phyloP scores from a whole-genome alignment of 768 basidiomycete species.

The Trametes cingulata region DNA sequence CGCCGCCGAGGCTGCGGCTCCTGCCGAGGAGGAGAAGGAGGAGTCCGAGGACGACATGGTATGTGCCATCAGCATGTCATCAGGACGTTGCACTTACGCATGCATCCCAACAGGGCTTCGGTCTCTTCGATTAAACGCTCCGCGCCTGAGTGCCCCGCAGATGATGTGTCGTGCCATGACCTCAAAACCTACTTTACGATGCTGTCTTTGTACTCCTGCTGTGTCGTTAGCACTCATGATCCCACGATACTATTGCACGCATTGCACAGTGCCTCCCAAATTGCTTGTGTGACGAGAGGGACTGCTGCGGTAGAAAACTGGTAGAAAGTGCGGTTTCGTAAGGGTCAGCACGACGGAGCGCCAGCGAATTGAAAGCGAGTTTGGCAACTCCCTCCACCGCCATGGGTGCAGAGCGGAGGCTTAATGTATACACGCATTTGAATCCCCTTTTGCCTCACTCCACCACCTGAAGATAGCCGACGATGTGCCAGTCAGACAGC shows the following conservation, averaged over 20 bases:
- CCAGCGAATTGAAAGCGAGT: neutral
- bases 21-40: conserved; percentile 71
- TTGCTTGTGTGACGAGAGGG: neutral
- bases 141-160: neutral
- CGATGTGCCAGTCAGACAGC: conserved; percentile 8
- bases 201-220: conserved; percentile 19
- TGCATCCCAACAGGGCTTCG: conserved; percentile 68
- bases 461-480: neutral
- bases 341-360: neutral
- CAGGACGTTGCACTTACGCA: neutral
- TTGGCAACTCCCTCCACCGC: neutral
- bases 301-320: conserved; percentile 2
- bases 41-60: conserved; percentile 92
- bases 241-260: conserved; percentile 12
- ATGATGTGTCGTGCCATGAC: conserved; percentile 19
- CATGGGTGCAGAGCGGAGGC: neutral
- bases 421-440: neutral
- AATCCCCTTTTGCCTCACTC: neutral
- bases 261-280: neutral
- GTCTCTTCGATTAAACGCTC: conserved; percentile 78
- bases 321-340: neutral
- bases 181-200: conserved; percentile 19
- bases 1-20: conserved; percentile 41
- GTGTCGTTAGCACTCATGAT: conserved; percentile 23
- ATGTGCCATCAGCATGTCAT: conserved; percentile 30